Evolutionary conservation across 148 eudicot genomes (phyloP).

Genomic region (Tetragonia tetragonoides): DNA sequence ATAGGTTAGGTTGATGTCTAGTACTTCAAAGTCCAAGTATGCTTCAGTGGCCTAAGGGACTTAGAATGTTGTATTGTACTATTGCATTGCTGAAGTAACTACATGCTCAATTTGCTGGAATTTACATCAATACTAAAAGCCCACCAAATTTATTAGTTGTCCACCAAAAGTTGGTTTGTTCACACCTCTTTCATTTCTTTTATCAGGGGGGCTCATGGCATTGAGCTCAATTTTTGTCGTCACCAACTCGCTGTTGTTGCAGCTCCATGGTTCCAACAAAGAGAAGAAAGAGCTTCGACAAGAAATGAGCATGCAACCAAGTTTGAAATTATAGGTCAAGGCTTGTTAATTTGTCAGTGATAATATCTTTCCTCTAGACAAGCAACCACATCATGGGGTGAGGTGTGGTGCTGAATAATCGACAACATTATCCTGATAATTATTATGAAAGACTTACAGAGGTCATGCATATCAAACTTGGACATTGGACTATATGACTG

Average conservation of each 20-base stretch:
- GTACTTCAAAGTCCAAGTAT: background rate
- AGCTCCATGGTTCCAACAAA: slow-evolving; percentile 59
- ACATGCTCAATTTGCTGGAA: background rate
- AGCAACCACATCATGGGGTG: background rate
- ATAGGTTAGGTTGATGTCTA: no score
- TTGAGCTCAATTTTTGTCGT: slow-evolving; percentile 89
- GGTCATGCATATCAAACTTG: background rate
- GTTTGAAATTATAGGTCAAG: slow-evolving; percentile 5
- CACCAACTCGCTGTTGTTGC: slow-evolving; percentile 74
- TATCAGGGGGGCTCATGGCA: slow-evolving; percentile 86
- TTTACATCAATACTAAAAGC: background rate
- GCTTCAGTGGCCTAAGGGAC: background rate
- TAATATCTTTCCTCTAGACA: background rate
- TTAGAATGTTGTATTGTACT: background rate
- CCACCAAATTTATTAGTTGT: background rate
- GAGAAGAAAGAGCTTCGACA: slow-evolving; percentile 28
- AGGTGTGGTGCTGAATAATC: background rate
- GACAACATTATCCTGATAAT: background rate
- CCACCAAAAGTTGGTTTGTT: background rate
- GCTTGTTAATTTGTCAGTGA: slow-evolving; percentile 3
- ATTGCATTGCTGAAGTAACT: background rate
- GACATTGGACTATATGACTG: background rate
- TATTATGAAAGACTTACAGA: background rate
- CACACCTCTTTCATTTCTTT: background rate
- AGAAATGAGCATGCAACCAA: slow-evolving; percentile 7